Percentiles rank a stretch among this genome's conserved stretches.
Evolutionary conservation across 1,139 yeast genomes (phyloP).

Genomic region (Hemisphaericaspora subhashii): DNA sequence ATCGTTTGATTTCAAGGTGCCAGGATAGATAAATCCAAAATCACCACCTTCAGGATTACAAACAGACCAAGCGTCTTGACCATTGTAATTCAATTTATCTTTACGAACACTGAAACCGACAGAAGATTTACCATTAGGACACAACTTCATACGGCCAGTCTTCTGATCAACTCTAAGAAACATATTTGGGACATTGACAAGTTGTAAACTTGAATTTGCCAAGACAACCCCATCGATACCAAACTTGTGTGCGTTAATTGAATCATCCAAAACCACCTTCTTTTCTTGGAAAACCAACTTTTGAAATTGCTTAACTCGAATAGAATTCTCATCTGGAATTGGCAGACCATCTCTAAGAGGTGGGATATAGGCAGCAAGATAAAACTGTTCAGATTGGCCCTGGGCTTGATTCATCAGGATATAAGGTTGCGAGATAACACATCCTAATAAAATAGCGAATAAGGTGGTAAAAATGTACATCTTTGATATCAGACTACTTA

Average conservation of each 20-base stretch:
- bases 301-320: conserved; percentile 2
- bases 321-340: background rate
- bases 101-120: conserved; percentile 6
- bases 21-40: conserved; percentile 9
- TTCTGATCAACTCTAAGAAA: conserved; percentile 10
- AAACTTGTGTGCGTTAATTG: background rate
- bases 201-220: conserved; percentile 6
- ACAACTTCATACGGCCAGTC: conserved; percentile 10
- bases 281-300: conserved; percentile 3
- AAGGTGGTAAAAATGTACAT: background rate
- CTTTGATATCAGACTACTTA: no score
- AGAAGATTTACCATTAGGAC: conserved; percentile 11
- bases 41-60: conserved; percentile 7
- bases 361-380: conserved; percentile 8
- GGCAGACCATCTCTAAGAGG: background rate
- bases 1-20: conserved; percentile 5
- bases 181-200: conserved; percentile 1
- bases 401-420: background rate
- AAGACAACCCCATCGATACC: conserved; percentile 9
- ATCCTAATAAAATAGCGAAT: background rate
- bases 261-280: conserved; percentile 5
- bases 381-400: conserved; percentile 12
- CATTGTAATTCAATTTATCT: conserved; percentile 4
- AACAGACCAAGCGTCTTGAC: conserved; percentile 8
- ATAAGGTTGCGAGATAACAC: background rate